Evolutionary conservation across 306 rosid species (phyloP).

Genomic region (Geum urbanum): DNA sequence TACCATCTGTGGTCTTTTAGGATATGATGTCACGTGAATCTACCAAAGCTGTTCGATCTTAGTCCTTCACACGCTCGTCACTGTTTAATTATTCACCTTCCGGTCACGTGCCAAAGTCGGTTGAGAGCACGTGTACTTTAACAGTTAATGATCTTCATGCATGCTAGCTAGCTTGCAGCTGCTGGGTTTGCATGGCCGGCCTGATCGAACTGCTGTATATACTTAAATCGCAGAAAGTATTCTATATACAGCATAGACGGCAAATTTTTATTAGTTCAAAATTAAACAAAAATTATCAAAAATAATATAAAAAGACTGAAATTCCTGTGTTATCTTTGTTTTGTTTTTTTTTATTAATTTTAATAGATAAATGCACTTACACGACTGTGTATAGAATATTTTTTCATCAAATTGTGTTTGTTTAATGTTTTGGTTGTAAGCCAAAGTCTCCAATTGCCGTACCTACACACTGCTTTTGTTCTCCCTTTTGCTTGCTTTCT

Average conservation of each 20-base stretch:
- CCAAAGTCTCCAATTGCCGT: background rate
- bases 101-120: constrained; percentile 59
- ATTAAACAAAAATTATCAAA: too few relatives aligned
- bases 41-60: constrained; percentile 30
- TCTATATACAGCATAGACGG: too few relatives aligned
- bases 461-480: constrained; percentile 15
- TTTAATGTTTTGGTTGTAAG: constrained; percentile 6
- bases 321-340: too few relatives aligned
- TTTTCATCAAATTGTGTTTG: too few relatives aligned
- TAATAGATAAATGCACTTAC: too few relatives aligned
- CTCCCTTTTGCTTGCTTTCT: constrained; percentile 14
- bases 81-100: constrained; percentile 28
- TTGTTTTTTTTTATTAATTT: too few relatives aligned
- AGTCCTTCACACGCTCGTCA: constrained; percentile 43
- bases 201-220: background rate
- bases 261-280: too few relatives aligned
- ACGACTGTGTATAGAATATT: too few relatives aligned
- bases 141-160: background rate
- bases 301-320: too few relatives aligned
- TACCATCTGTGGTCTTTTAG: constrained; percentile 36
- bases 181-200: too few relatives aligned
- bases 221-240: background rate
- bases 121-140: constrained; percentile 45
- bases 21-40: constrained; percentile 64
- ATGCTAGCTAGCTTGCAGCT: background rate